Evolutionary conservation across 495 filamentous ascomycete species (phyloP).

Genomic region (Hypoxylon fragiforme): DNA sequence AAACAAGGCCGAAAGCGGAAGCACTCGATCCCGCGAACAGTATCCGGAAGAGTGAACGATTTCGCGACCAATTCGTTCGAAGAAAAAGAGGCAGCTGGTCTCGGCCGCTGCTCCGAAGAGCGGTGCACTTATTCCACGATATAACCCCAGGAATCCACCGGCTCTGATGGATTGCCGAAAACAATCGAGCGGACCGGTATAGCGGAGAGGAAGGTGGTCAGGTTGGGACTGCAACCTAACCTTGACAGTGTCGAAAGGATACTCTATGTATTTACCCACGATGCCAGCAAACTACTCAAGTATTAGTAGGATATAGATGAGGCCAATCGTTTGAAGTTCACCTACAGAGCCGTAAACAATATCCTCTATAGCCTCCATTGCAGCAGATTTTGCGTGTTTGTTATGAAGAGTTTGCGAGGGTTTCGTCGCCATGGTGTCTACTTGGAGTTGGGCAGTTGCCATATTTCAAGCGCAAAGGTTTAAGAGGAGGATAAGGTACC

Average conservation of each 20-base stretch:
- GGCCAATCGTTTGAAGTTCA: constrained; percentile 19
- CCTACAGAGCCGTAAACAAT: constrained; percentile 82
- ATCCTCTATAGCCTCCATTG: constrained; percentile 75
- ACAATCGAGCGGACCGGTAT: constrained; percentile 88
- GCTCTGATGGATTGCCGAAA: constrained; percentile 79
- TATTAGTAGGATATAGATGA: constrained; percentile 13
- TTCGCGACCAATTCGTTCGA: constrained; percentile 67
- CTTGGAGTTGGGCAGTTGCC: constrained; percentile 16
- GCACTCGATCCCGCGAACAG: constrained; percentile 51
- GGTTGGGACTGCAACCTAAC: constrained; percentile 80
- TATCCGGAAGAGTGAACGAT: constrained; percentile 60
- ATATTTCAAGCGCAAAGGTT: constrained; percentile 17
- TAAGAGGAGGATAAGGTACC: no score
- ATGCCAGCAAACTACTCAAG: constrained; percentile 82
- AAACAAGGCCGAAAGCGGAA: constrained; percentile 74
- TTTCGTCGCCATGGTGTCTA: constrained; percentile 33
- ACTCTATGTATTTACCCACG: constrained; percentile 94
- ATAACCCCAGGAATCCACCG: constrained; percentile 79
- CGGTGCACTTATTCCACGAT: constrained; percentile 91
- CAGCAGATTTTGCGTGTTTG: constrained; percentile 51
- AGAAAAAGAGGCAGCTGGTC: constrained; percentile 93
- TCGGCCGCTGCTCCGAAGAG: constrained; percentile 90
- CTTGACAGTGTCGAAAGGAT: constrained; percentile 98
- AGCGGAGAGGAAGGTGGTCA: constrained; percentile 76
- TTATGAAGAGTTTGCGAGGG: constrained; percentile 17